A percentile compares a stretch with the other conserved stretches of the same genome.
Evolutionary conservation across 768 basidiomycete species (phyloP).

Genomic region (Suillus lakei): DNA sequence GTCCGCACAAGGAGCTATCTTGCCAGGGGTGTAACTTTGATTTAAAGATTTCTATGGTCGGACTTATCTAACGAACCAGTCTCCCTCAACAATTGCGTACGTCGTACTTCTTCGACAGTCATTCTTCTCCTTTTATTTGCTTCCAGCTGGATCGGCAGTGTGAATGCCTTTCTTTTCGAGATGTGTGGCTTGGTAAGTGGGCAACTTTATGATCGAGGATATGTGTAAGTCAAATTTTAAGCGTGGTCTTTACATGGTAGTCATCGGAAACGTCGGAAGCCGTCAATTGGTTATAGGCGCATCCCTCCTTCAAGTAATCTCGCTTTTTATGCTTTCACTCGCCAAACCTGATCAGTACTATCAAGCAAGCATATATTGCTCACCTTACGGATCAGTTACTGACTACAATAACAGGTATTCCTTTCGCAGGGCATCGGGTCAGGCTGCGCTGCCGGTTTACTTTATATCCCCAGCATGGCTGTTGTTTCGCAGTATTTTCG

Average conservation of each 20-base stretch:
- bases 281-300: constrained; percentile 32
- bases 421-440: constrained; percentile 53
- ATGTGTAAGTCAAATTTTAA: constrained; percentile 43
- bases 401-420: constrained; percentile 45
- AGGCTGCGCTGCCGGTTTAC: constrained; percentile 53
- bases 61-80: constrained; percentile 40
- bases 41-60: constrained; percentile 43
- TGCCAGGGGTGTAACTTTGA: not conserved
- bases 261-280: constrained; percentile 10
- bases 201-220: constrained; percentile 55
- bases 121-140: not conserved
- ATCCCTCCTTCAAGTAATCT: constrained; percentile 33
- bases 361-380: constrained; percentile 35
- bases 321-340: constrained; percentile 52
- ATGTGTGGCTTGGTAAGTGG: constrained; percentile 51
- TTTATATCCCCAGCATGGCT: constrained; percentile 52
- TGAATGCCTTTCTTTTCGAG: constrained; percentile 51
- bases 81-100: constrained; percentile 46
- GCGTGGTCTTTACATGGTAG: too few relatives aligned
- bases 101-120: constrained; percentile 14
- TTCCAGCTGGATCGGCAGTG: constrained; percentile 51
- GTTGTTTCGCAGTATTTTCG: constrained; percentile 60
- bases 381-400: not conserved
- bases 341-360: constrained; percentile 47
- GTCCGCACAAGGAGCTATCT: not conserved